Evolutionary conservation across 2,329 filamentous ascomycete species (phyloP).

Genomic region (Monosporascus cannonballus): DNA sequence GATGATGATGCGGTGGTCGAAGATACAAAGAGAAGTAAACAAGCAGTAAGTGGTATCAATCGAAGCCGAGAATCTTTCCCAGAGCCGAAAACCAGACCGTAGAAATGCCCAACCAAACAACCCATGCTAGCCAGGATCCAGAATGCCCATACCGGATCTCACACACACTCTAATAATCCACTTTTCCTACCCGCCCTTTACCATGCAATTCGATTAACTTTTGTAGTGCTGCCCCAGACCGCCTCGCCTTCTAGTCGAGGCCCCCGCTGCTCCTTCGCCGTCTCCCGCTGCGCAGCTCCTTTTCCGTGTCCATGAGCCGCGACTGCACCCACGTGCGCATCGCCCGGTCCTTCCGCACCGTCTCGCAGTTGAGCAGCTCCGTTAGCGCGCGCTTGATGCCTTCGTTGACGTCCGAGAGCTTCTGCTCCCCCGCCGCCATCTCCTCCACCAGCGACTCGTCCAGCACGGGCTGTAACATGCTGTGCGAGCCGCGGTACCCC

Average conservation of each 20-base stretch:
- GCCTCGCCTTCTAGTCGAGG: constrained; percentile 13
- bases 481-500: constrained; percentile 13
- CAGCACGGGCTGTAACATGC: constrained; percentile 31
- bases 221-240: not conserved
- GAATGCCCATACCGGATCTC: not conserved
- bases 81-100: too few relatives aligned
- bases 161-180: not conserved
- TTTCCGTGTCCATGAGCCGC: constrained; percentile 54
- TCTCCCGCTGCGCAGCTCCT: constrained; percentile 48
- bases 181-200: not conserved
- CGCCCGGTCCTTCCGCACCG: constrained; percentile 42
- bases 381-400: constrained; percentile 56
- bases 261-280: constrained; percentile 37
- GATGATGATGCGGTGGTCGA: not conserved
- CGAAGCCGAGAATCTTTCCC: not conserved
- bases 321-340: constrained; percentile 55
- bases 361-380: constrained; percentile 55
- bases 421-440: constrained; percentile 46
- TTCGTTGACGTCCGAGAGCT: constrained; percentile 51
- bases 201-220: not conserved
- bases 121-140: not conserved
- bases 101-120: not conserved
- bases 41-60: not conserved
- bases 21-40: not conserved
- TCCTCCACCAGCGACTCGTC: constrained; percentile 43